A percentile compares a stretch with the other conserved stretches of the same genome.
Conservation (phyloP, 768 basidiomycete genomes). For the Gloeophyllum trabeum region DNA sequence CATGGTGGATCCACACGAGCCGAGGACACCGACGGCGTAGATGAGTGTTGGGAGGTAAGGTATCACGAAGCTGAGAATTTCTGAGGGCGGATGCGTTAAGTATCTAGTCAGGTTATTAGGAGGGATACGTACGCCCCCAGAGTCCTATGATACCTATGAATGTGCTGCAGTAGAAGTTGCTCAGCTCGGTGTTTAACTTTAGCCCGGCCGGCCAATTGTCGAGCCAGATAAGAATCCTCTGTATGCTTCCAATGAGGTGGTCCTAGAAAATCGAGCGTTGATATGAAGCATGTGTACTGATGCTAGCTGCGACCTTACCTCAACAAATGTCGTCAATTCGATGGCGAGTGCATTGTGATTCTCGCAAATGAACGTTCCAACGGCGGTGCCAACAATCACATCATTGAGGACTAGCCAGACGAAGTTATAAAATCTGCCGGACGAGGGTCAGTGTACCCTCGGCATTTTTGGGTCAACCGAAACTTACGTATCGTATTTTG, state of each 20-base stretch:
- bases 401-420: conserved; percentile 92
- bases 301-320: conserved; percentile 21
- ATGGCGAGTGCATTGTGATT: conserved; percentile 40
- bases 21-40: conserved; percentile 16
- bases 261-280: too few relatives aligned
- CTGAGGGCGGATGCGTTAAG: conserved; percentile 8
- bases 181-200: conserved; percentile 94
- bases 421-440: conserved; percentile 86
- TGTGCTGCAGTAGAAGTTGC: conserved; percentile 66
- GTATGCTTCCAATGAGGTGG: background rate
- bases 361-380: conserved; percentile 61
- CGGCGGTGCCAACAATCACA: conserved; percentile 68
- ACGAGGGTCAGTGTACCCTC: too few relatives aligned
- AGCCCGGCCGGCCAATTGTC: conserved; percentile 94
- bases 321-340: conserved; percentile 21
- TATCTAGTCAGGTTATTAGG: too few relatives aligned
- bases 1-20: conserved; percentile 45
- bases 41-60: conserved; percentile 26
- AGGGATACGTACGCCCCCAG: conserved; percentile 57
- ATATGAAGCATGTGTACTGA: conserved; percentile 2
- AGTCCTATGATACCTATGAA: conserved; percentile 52
- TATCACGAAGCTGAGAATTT: conserved; percentile 12
- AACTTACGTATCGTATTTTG: too few relatives aligned
- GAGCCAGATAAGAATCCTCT: conserved; percentile 53
- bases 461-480: too few relatives aligned